phyloP scores from a whole-genome alignment of 2,329 filamentous ascomycete species.

The Penicillium crustosum region DNA sequence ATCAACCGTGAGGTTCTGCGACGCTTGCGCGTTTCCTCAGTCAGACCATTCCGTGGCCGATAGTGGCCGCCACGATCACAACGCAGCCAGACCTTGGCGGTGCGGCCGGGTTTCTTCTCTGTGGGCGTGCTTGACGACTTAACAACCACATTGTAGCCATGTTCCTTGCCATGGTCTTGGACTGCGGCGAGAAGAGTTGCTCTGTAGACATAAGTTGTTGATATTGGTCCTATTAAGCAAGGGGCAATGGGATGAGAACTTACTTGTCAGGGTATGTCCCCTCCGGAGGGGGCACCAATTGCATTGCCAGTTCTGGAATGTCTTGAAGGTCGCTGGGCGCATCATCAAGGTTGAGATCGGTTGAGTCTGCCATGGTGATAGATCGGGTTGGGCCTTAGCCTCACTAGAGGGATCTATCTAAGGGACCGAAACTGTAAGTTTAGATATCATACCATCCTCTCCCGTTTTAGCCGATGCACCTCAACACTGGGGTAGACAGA shows the following conservation, averaged over 20 bases:
- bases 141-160: conserved; percentile 48
- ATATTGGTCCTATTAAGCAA: conserved; percentile 1
- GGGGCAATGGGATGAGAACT: conserved; percentile 13
- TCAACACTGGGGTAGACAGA: conserved; percentile 12
- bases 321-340: conserved; percentile 48
- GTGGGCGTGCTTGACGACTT: conserved; percentile 49
- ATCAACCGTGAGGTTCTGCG: conserved; percentile 46
- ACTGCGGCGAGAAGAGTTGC: conserved; percentile 41
- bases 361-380: conserved; percentile 42
- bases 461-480: background rate
- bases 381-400: conserved; percentile 18
- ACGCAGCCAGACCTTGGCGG: conserved; percentile 47
- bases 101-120: conserved; percentile 47
- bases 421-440: conserved; percentile 15
- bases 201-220: conserved; percentile 23
- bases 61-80: conserved; percentile 48
- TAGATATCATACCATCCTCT: conserved; percentile 23
- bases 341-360: conserved; percentile 44
- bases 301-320: conserved; percentile 45
- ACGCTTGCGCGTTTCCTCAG: conserved; percentile 47
- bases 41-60: conserved; percentile 46
- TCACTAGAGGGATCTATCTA: conserved; percentile 10
- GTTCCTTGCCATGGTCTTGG: conserved; percentile 43
- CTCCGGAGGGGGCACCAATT: conserved; percentile 44
- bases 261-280: conserved; percentile 48